Evolutionary conservation across 108 stramenopile species (phyloP), one percentile per base, ranked within the genome.

Genomic region (Cyclostephanos invisitatus): DNA sequence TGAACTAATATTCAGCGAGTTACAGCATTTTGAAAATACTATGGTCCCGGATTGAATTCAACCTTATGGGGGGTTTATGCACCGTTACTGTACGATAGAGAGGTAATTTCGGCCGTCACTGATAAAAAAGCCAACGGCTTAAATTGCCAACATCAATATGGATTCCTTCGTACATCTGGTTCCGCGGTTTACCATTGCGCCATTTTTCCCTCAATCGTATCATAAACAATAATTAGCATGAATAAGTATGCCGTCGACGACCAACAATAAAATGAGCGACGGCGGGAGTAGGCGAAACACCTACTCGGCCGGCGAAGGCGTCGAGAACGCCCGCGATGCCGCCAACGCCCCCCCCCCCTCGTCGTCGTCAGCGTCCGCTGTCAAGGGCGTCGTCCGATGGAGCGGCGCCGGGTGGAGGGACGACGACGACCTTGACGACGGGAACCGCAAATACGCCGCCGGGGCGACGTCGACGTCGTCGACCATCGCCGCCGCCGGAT

Each of bases 381-480:
- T 28, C 36, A 59, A 59, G 35, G 58, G 32, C 27, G 56, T 58
- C 27, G 56, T 58, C 14, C 56, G 56, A 17, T 58, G 56, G 56
- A 28, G 28, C 15, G 56, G 27, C 27, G 28, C 56, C 15, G 7
- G 7, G 7, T 1, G 7, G 28, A 15, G 32, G 8, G 7, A 29
- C 56, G 11, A 58, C 28, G 15, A 28, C 54, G 54, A 5, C n/a
- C n/a, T n/a, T n/a, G 7, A 29, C 56, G 11, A 58, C 28, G 15
- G 32, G 10, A 20, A 5, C 22, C n/a, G 22, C 54, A 1, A 21
- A 5, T 3, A 5, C 54, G 24, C 10, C 54, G 24, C 20, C 54
- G 24, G 22, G 22, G 24, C n/a, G n/a, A 10, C 56, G 28, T 15
- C 25, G 28, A 28, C 7, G 28, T 58, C 32, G 28, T 15, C 25